Percentiles rank a stretch among this genome's conserved stretches.
phyloP scores from a whole-genome alignment of 176 grass and related monocot species.

The Lolium rigidum region DNA sequence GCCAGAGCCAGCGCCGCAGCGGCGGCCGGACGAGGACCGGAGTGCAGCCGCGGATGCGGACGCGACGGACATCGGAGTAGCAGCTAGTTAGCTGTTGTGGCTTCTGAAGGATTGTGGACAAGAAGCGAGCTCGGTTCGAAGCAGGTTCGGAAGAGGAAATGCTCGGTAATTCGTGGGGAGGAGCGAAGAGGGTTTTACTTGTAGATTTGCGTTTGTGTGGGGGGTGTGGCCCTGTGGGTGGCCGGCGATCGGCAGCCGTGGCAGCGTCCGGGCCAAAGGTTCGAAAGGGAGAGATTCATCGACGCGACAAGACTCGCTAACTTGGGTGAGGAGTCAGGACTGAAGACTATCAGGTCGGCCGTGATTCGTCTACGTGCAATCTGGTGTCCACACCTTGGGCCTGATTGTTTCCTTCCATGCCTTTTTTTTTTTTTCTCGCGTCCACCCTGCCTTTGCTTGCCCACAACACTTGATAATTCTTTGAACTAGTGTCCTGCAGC shows the following conservation, averaged over 20 bases:
- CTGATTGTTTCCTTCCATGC: too few species aligned
- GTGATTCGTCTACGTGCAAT: not conserved
- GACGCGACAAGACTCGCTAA: not conserved
- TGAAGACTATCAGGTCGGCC: not conserved
- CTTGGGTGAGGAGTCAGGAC: not conserved
- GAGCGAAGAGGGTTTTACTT: not conserved
- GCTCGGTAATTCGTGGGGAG: not conserved
- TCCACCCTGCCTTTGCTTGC: too few species aligned
- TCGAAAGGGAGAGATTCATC: not conserved
- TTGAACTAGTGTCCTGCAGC: too few species aligned
- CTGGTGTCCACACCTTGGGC: not conserved
- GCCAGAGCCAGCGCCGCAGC: conserved; percentile 21
- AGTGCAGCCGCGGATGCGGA: conserved; percentile 46
- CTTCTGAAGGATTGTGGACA: not conserved
- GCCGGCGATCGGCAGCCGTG: conserved; percentile 37
- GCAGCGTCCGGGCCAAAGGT: conserved; percentile 46
- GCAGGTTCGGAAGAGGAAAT: not conserved
- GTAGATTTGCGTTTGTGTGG: not conserved
- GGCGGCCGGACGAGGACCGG: conserved; percentile 31
- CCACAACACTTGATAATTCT: too few species aligned
- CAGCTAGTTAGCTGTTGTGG: too few species aligned
- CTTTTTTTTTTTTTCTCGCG: too few species aligned
- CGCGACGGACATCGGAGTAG: conserved; percentile 46
- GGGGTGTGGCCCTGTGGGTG: conserved; percentile 29
- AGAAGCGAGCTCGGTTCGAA: not conserved